Evolutionary conservation across 1,139 yeast species (phyloP).

Genomic region (Williopsis jadinii): DNA sequence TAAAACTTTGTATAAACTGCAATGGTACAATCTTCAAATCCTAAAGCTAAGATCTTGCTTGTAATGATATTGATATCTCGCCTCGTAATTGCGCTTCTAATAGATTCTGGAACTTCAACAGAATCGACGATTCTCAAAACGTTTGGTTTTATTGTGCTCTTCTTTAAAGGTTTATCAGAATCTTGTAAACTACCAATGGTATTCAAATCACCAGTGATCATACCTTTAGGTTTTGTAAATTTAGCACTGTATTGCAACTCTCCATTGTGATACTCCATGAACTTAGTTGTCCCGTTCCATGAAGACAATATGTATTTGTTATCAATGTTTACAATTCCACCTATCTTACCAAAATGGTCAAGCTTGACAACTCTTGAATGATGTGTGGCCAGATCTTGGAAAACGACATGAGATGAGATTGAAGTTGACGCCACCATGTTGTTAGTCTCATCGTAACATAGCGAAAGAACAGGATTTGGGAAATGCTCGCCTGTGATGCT

Average conservation of each 20-base stretch:
- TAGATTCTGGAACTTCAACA: background rate
- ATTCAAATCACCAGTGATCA: conserved; percentile 18
- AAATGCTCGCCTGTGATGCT: conserved; percentile 24
- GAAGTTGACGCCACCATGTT: conserved; percentile 37
- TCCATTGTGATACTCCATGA: conserved; percentile 9
- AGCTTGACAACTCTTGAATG: conserved; percentile 9
- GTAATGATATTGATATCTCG: conserved; percentile 12
- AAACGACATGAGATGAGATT: conserved; percentile 26
- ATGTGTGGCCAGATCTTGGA: conserved; percentile 21
- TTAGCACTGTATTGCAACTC: conserved; percentile 8
- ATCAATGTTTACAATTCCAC: conserved; percentile 8
- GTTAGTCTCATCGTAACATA: conserved; percentile 21
- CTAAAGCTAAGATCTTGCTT: conserved; percentile 25
- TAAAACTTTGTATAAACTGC: conserved; percentile 18
- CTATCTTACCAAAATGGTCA: conserved; percentile 14
- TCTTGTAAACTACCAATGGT: conserved; percentile 19
- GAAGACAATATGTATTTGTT: conserved; percentile 20
- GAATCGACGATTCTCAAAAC: conserved; percentile 1
- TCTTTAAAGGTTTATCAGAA: conserved; percentile 11
- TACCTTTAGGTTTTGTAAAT: conserved; percentile 19
- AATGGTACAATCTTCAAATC: conserved; percentile 37
- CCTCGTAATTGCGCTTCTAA: conserved; percentile 5
- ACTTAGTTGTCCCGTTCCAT: conserved; percentile 22
- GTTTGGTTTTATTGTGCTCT: conserved; percentile 14
- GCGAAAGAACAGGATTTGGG: conserved; percentile 47